A percentile compares a stretch with the other conserved stretches of the same genome.
phyloP scores from a whole-genome alignment of 176 grass and related monocot species.

The Oryza brachyantha region DNA sequence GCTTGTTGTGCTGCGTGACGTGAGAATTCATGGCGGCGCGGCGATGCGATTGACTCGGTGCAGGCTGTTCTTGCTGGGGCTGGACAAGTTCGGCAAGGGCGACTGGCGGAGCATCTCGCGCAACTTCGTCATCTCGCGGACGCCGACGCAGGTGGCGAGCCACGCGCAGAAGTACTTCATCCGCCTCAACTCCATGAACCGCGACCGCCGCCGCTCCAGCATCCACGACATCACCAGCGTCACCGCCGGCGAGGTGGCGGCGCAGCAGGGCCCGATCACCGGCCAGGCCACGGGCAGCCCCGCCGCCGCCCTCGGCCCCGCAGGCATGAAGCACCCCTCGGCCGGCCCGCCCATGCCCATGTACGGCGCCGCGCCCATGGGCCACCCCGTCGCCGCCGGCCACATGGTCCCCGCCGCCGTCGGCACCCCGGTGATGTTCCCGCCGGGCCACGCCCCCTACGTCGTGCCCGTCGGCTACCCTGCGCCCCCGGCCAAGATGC shows the following conservation, averaged over 20 bases:
- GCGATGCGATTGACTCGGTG: not conserved
- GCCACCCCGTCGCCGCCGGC: slow-evolving; percentile 62
- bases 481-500: slow-evolving; percentile 62
- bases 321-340: slow-evolving; percentile 52
- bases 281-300: slow-evolving; percentile 37
- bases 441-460: slow-evolving; percentile 73
- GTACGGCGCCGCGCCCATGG: slow-evolving; percentile 64
- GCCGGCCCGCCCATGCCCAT: slow-evolving; percentile 46
- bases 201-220: slow-evolving; percentile 86
- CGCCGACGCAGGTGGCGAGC: slow-evolving; percentile 95
- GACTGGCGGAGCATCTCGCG: slow-evolving; percentile 99
- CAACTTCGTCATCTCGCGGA: slow-evolving; percentile 91
- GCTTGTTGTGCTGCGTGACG: not conserved
- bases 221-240: slow-evolving; percentile 96
- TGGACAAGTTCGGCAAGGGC: slow-evolving; percentile 95
- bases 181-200: slow-evolving; percentile 86
- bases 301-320: not conserved
- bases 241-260: slow-evolving; percentile 40
- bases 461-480: slow-evolving; percentile 85
- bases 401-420: slow-evolving; percentile 68
- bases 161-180: slow-evolving; percentile 99
- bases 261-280: slow-evolving; percentile 44
- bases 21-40: not conserved
- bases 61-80: slow-evolving; percentile 84
- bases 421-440: slow-evolving; percentile 89